Conservation (phyloP, 306 rosid species). For the Ziziphus jujuba region DNA sequence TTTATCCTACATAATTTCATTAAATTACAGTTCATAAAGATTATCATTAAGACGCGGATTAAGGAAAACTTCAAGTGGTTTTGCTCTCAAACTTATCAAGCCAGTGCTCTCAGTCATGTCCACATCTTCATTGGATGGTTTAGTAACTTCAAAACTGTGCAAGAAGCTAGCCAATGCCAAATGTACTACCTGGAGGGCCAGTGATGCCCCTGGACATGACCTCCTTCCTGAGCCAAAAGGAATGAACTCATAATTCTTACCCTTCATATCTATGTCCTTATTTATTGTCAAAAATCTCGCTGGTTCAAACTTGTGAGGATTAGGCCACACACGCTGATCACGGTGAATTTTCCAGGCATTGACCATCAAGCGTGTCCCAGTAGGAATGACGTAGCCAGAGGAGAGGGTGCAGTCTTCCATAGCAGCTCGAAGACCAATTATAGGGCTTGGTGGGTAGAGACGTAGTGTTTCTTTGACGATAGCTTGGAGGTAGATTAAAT, state of each 20-base stretch:
- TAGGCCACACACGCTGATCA: neutral
- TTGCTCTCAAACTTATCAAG: constrained; percentile 6
- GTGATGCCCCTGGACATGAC: neutral
- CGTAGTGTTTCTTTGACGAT: constrained; percentile 10
- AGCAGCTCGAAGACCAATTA: neutral
- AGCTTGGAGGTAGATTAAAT: constrained; percentile 2
- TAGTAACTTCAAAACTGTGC: constrained; percentile 19
- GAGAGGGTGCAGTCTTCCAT: constrained; percentile 12
- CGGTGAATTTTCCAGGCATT: constrained; percentile 13
- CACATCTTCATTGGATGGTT: neutral
- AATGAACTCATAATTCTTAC: constrained; percentile 1
- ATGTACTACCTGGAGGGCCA: neutral
- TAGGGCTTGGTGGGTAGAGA: constrained; percentile 8
- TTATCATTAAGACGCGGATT: constrained; percentile 15
- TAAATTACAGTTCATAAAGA: neutral
- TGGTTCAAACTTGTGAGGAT: neutral
- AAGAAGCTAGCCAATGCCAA: constrained; percentile 11
- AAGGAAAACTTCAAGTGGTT: constrained; percentile 9
- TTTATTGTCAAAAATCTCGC: constrained; percentile 3
- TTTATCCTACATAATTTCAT: neutral
- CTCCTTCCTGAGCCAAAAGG: constrained; percentile 11
- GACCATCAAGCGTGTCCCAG: constrained; percentile 5
- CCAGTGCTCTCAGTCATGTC: constrained; percentile 17
- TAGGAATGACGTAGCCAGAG: neutral
- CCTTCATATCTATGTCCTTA: neutral